A percentile compares a stretch with the other conserved stretches of the same genome.
These are phyloP conservation scores for Pterothamnion heteromorphum DNA, from an alignment of 31 red algal species.

Conservation along the genomic window DNA sequence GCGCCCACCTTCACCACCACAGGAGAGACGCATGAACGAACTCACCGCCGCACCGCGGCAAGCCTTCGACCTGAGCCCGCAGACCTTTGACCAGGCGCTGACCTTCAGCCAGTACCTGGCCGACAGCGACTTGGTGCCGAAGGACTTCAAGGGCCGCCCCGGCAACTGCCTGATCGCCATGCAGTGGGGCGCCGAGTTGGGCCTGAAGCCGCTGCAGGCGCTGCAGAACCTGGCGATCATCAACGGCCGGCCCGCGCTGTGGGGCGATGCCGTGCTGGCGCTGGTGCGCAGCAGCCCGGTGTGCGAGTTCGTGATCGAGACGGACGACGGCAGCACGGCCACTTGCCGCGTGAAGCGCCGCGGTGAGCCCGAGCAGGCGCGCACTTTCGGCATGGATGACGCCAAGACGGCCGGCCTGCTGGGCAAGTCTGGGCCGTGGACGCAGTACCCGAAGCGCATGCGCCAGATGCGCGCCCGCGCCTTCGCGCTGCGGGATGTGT, in stretches of 20 bases:
- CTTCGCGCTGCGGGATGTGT: not conserved
- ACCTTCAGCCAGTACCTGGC: too few relatives aligned
- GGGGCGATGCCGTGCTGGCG: not conserved
- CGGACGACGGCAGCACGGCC: not conserved
- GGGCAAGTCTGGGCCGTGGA: not conserved
- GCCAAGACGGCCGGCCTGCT: not conserved
- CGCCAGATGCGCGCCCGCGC: not conserved
- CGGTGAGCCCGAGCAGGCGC: not conserved
- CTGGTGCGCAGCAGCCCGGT: not conserved
- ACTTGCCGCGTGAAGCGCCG: not conserved
- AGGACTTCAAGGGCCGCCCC: not conserved
- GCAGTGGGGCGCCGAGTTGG: not conserved
- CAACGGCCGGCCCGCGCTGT: not conserved
- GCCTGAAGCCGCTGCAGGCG: not conserved
- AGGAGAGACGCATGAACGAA: too few relatives aligned
- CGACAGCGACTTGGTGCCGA: not conserved
- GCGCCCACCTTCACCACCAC: too few relatives aligned
- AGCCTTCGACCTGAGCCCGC: too few relatives aligned
- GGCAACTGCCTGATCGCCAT: not conserved
- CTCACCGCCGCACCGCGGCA: too few relatives aligned
- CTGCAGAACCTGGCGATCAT: not conserved
- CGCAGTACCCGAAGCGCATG: not conserved
- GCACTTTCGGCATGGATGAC: not conserved
- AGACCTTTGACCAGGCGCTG: too few relatives aligned
- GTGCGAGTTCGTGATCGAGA: not conserved